Base-by-base conservation (phyloP, 495 filamentous ascomycete genomes). In the Penicillium angulare region DNA sequence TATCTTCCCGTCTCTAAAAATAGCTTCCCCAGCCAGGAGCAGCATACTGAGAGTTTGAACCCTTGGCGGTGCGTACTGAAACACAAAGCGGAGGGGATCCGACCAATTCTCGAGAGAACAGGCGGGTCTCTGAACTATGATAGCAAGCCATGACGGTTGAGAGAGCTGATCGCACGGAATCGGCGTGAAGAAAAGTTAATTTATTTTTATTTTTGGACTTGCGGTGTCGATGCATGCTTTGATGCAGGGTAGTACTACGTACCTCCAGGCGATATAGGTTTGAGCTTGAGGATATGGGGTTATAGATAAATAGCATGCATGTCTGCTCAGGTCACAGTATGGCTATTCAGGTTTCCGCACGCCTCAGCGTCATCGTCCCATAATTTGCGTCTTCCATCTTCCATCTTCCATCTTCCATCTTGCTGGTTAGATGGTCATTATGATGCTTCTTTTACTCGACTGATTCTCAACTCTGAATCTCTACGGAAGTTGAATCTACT, bases 11-110 rank as follows among this genome's bases (percentile, higher is more conserved):
- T 5, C 23, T 45, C 47, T 51, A 54, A 58, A 58, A 58, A 58
- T 55, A 55, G 43, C 46, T 15, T 32, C 27, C 4, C 7, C 16
- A n/a, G n/a, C n/a, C n/a, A n/a, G n/a, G n/a, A n/a, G n/a, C n/a
- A n/a, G 12, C 21, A 23, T 18, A 38, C 24, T 18, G 23, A n/a
- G 29, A n/a, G 18, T 45, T 48, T 47, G 23, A 39, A 32, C 48
- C 36, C 41, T 58, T 63, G 57, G 60, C 57, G 18, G 50, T 50
- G 57, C 53, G 45, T 61, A 39, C 50, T 60, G 57, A 57, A 61
- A 61, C 53, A 41, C 15, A 6, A 22, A 20, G 20, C 13, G 15
- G 33, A 1, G 7, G 2, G n/a, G 1, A 5, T 21, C 21, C 33
- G n/a, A 26, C 51, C 57, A 61, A 58, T 58, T n/a, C 36, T 35